phyloP scores from a whole-genome alignment of 805 yeast species.

The Pichia pseudocactophila region DNA sequence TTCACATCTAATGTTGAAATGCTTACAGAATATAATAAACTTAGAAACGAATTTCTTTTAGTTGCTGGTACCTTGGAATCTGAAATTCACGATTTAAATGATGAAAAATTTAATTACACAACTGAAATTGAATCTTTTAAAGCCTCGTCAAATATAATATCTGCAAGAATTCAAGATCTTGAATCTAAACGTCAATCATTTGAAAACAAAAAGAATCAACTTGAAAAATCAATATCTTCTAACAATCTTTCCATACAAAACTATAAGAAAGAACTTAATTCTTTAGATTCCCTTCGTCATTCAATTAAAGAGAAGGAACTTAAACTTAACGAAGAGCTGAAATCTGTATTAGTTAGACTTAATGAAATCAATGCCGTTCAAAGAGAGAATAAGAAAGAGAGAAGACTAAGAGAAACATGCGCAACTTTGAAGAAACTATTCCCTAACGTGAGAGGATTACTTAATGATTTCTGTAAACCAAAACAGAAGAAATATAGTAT shows the following conservation, averaged over 20 bases:
- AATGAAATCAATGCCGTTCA: constrained; percentile 69
- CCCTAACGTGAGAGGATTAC: constrained; percentile 79
- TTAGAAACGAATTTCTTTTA: constrained; percentile 49
- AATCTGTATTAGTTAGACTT: constrained; percentile 48
- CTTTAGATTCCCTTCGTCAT: constrained; percentile 30
- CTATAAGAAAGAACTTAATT: constrained; percentile 17
- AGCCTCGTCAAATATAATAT: constrained; percentile 29
- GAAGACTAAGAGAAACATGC: constrained; percentile 63
- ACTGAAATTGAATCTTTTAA: constrained; percentile 31
- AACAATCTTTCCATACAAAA: constrained; percentile 28
- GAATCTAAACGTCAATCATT: constrained; percentile 26
- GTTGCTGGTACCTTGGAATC: constrained; percentile 49
- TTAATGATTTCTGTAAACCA: constrained; percentile 74
- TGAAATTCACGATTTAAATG: constrained; percentile 38
- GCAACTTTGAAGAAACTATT: constrained; percentile 58
- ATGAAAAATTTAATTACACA: constrained; percentile 27
- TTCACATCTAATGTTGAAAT: constrained; percentile 38
- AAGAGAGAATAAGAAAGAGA: constrained; percentile 67
- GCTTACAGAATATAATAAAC: constrained; percentile 44
- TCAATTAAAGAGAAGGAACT: constrained; percentile 38
- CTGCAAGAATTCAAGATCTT: constrained; percentile 28
- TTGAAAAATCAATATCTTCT: constrained; percentile 20
- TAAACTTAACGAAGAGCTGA: constrained; percentile 54
- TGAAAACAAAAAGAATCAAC: constrained; percentile 22
- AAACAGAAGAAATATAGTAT: constrained; percentile 59